These are phyloP conservation scores for Phascolomyces articulosus DNA, from an alignment of 371 early-diverging fungal species.

Conservation along the genomic window DNA sequence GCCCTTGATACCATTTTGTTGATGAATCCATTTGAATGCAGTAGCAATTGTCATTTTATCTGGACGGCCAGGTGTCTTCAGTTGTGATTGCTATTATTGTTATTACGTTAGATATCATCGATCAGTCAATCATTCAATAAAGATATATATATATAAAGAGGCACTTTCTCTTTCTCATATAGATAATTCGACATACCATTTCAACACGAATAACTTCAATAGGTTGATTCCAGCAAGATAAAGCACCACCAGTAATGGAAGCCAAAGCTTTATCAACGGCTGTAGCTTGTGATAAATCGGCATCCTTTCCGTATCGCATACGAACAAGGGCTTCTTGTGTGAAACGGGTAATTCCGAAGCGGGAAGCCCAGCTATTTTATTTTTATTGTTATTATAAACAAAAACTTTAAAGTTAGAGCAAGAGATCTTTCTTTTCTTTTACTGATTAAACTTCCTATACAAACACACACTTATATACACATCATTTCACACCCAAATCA, in stretches of 20 bases:
- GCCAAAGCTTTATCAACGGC: constrained; percentile 72
- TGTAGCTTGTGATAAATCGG: constrained; percentile 38
- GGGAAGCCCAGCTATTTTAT: constrained; percentile 84
- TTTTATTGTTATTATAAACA: not conserved
- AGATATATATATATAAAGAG: no score
- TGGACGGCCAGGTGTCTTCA: constrained; percentile 82
- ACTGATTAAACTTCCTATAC: no score
- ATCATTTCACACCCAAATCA: no score
- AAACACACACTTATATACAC: no score
- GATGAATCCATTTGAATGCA: constrained; percentile 89
- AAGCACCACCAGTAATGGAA: constrained; percentile 88
- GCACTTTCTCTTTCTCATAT: no score
- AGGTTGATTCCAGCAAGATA: constrained; percentile 97
- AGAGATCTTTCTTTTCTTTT: not conserved
- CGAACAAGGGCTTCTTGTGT: constrained; percentile 78
- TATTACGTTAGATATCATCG: not conserved
- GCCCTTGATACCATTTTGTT: constrained; percentile 85
- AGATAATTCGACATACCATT: constrained; percentile 55
- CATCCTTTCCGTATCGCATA: constrained; percentile 49
- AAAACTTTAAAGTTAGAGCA: not conserved
- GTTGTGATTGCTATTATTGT: constrained; percentile 47
- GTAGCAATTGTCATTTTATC: constrained; percentile 84
- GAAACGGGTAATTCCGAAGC: constrained; percentile 90
- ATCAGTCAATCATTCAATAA: no score
- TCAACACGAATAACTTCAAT: constrained; percentile 97